phyloP scores from a whole-genome alignment of 495 filamentous ascomycete species.

The Neurospora sublineolata region DNA sequence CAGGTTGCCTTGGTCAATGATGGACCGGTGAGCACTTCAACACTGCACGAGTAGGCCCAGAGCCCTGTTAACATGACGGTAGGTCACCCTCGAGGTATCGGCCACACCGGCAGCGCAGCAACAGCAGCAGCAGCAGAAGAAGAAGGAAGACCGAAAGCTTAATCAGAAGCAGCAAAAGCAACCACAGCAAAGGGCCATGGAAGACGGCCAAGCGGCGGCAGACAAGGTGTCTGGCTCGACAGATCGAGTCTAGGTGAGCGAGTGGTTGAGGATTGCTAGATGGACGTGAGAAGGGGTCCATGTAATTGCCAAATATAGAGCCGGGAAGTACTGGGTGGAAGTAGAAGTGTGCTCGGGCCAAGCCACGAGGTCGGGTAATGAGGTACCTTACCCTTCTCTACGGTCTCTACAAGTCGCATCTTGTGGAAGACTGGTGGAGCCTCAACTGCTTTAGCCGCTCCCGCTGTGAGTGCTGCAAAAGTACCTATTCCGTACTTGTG shows the following conservation, averaged over 20 bases:
- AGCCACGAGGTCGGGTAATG: background rate
- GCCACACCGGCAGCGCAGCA: conserved; percentile 7
- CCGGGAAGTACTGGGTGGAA: background rate
- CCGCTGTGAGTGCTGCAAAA: background rate
- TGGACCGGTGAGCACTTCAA: conserved; percentile 59
- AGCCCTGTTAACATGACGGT: conserved; percentile 1
- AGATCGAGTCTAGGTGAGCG: background rate
- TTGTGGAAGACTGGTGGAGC: background rate
- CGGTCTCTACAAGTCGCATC: background rate
- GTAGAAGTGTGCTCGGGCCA: background rate
- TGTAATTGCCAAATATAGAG: background rate
- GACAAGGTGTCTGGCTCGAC: background rate
- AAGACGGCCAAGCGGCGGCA: background rate
- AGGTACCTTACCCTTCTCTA: background rate
- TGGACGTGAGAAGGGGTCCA: background rate
- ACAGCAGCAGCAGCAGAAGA: conserved; percentile 2
- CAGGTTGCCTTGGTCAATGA: conserved; percentile 89
- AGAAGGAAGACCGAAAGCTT: background rate
- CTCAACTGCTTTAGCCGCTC: background rate
- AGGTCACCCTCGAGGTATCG: conserved; percentile 29
- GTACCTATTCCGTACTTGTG: background rate
- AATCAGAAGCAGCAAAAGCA: background rate
- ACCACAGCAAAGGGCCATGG: background rate
- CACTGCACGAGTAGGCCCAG: background rate
- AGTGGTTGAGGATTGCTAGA: background rate